Conservation (phyloP, 1,284 basidiomycete genomes). For the Amylostereum chailletii region DNA sequence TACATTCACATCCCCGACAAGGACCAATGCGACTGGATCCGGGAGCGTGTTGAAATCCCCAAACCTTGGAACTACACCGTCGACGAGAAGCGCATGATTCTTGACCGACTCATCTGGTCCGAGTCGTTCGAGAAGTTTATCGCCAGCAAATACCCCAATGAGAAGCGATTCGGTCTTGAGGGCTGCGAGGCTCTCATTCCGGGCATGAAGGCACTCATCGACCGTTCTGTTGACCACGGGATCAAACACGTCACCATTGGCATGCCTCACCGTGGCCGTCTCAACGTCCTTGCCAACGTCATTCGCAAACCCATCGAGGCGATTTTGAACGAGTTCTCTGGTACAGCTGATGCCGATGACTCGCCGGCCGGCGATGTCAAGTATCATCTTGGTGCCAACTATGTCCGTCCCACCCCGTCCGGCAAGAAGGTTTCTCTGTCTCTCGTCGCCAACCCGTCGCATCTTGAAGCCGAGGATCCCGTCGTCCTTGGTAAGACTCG, state of each 20-base stretch:
- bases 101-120: slow-evolving; percentile 99
- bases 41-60: slow-evolving; percentile 93
- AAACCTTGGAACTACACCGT: slow-evolving; percentile 98
- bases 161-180: slow-evolving; percentile 99
- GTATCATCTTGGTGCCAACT: slow-evolving; percentile 99
- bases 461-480: slow-evolving; percentile 95
- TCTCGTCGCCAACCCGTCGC: slow-evolving; percentile 97
- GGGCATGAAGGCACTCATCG: slow-evolving; percentile 99
- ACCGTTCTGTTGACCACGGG: slow-evolving; percentile 94
- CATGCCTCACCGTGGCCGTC: slow-evolving; percentile 98
- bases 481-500: slow-evolving; percentile 97
- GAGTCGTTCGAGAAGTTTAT: slow-evolving; percentile 99
- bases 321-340: slow-evolving; percentile 96
- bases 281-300: slow-evolving; percentile 98
- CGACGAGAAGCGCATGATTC: slow-evolving; percentile 98
- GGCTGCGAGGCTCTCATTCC: slow-evolving; percentile 97
- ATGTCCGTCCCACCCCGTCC: slow-evolving; percentile 94
- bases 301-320: slow-evolving; percentile 98
- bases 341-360: slow-evolving; percentile 58
- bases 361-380: slow-evolving; percentile 96
- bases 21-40: slow-evolving; percentile 99
- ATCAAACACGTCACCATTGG: slow-evolving; percentile 96
- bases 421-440: slow-evolving; percentile 98
- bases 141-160: slow-evolving; percentile 97
- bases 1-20: slow-evolving; percentile 99